phyloP scores from a whole-genome alignment of 176 grass and related monocot species.

The Rhipidocladum racemiflorum region DNA sequence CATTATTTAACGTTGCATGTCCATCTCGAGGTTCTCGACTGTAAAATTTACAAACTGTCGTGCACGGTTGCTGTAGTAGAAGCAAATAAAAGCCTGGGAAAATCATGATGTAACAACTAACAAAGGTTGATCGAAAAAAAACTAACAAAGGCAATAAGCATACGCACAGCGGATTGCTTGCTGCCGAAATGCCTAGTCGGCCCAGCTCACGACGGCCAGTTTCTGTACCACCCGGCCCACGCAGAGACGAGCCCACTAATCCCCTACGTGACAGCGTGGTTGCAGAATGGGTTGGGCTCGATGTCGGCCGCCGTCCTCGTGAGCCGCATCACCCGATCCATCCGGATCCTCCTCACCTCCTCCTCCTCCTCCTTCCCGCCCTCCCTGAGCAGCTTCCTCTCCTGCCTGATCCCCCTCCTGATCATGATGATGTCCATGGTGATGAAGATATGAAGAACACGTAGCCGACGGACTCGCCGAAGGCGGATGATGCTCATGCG shows the following conservation, averaged over 20 bases:
- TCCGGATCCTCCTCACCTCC: constrained; percentile 51
- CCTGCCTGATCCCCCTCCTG: constrained; percentile 53
- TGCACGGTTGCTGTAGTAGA: neutral
- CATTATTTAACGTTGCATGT: neutral
- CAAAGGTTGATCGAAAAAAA: no score
- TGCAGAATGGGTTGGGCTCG: constrained; percentile 91
- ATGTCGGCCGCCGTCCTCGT: constrained; percentile 80
- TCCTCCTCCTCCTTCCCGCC: neutral
- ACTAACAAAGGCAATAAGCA: neutral
- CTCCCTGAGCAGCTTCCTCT: constrained; percentile 36
- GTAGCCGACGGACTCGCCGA: constrained; percentile 82
- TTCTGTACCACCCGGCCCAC: constrained; percentile 95
- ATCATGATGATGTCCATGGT: constrained; percentile 78
- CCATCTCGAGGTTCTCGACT: neutral
- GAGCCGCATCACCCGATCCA: constrained; percentile 90
- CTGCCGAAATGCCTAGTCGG: neutral
- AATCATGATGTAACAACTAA: neutral
- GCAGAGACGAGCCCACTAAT: constrained; percentile 92
- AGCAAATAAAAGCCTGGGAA: neutral
- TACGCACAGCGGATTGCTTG: neutral
- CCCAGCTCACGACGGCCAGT: constrained; percentile 66
- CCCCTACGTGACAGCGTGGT: constrained; percentile 75
- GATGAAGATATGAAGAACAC: constrained; percentile 93
- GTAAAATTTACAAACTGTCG: neutral
- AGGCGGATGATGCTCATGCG: constrained; percentile 67